phyloP scores from a whole-genome alignment of 116 monocot genomes.

The Zostera marina region DNA sequence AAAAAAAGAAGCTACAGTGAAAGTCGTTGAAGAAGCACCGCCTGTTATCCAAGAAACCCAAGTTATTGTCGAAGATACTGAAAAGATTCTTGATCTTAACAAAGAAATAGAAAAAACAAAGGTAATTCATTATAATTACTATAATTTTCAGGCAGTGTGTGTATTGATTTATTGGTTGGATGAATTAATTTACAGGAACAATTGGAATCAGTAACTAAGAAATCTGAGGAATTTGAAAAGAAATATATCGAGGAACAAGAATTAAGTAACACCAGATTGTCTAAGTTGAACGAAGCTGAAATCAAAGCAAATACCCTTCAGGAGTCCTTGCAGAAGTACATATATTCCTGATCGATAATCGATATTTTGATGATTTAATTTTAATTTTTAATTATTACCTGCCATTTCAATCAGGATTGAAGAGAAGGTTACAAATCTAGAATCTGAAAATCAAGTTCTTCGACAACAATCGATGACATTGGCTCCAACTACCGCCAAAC shows the following conservation, averaged over 20 bases:
- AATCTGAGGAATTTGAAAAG: constrained; percentile 47
- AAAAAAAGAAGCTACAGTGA: constrained; percentile 47
- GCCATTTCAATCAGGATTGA: constrained; percentile 41
- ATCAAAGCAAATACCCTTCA: constrained; percentile 57
- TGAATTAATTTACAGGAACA: no score
- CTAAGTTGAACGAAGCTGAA: constrained; percentile 62
- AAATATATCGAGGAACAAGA: constrained; percentile 45
- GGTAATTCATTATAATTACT: constrained; percentile 24
- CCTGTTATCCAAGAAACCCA: constrained; percentile 75
- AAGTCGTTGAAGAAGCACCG: constrained; percentile 70
- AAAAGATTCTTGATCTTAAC: constrained; percentile 53
- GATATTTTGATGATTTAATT: neutral
- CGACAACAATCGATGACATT: constrained; percentile 86
- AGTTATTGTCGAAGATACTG: constrained; percentile 81
- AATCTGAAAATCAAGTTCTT: constrained; percentile 94
- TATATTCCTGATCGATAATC: neutral
- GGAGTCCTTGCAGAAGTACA: constrained; percentile 59
- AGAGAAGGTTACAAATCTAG: constrained; percentile 77
- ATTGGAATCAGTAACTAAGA: constrained; percentile 52
- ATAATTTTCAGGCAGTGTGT: neutral
- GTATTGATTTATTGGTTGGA: no score
- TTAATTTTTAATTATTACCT: neutral
- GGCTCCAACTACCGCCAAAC: constrained; percentile 76
- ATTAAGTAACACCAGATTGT: constrained; percentile 33
- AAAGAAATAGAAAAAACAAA: constrained; percentile 61